These are phyloP conservation scores for Heliamphora exappendiculata DNA, from an alignment of 148 eudicot species.

Conservation along the genomic window DNA sequence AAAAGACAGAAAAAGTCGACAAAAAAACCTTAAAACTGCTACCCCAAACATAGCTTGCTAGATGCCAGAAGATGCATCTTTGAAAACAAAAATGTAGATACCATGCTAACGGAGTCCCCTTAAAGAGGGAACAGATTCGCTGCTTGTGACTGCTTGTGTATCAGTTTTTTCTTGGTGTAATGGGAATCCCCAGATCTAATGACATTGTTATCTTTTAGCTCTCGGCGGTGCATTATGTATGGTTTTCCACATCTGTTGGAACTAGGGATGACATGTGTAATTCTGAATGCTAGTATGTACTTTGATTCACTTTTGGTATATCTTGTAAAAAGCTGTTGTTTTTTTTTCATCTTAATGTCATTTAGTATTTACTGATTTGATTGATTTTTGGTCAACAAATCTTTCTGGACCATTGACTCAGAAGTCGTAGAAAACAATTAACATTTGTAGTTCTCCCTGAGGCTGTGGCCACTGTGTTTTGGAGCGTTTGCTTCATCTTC, in stretches of 20 bases:
- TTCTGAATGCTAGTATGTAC: background rate
- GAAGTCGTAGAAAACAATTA: background rate
- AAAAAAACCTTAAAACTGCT: no score
- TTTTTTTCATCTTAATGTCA: background rate
- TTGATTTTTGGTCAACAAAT: background rate
- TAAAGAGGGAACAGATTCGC: background rate
- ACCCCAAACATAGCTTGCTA: no score
- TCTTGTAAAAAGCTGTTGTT: background rate
- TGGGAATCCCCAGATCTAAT: background rate
- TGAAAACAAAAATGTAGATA: background rate
- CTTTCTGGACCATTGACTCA: background rate
- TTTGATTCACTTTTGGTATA: background rate
- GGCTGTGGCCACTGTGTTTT: background rate
- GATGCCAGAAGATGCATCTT: background rate
- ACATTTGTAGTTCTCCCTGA: background rate
- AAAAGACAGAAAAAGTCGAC: no score
- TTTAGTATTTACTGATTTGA: background rate
- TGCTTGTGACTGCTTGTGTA: background rate
- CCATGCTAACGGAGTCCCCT: background rate
- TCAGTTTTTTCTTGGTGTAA: background rate
- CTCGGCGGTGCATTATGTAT: background rate
- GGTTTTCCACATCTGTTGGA: background rate
- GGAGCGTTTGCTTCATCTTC: background rate
- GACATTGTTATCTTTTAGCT: background rate
- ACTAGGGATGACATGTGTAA: background rate